Conservation (phyloP, 192 early-diverging fungal species). For the Funneliformis geosporum region DNA sequence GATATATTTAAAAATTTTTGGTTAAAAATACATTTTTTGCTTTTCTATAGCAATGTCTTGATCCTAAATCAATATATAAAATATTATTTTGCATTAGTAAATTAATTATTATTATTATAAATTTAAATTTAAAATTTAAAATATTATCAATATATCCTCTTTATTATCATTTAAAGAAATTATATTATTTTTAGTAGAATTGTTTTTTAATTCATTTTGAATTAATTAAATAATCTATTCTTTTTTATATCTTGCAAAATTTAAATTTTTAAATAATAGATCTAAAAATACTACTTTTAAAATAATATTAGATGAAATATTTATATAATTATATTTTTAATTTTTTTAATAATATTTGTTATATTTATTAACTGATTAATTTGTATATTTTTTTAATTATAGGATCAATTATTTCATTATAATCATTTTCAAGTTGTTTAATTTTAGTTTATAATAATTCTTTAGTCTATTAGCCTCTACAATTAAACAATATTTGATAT, state of each 20-base stretch:
- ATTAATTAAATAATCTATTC: neutral
- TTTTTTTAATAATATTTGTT: neutral
- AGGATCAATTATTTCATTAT: neutral
- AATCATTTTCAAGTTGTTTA: neutral
- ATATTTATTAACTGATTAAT: neutral
- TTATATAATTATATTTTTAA: neutral
- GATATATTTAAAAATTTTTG: neutral
- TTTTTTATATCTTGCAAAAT: too few relatives aligned
- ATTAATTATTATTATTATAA: too few relatives aligned
- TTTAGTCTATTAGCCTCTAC: too few relatives aligned
- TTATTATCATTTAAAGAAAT: too few relatives aligned
- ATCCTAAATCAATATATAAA: neutral
- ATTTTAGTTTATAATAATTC: neutral
- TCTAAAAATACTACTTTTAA: conserved; percentile 10
- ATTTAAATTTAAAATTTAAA: too few relatives aligned
- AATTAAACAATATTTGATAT: conserved; percentile 3
- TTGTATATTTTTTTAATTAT: neutral
- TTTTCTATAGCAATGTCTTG: neutral
- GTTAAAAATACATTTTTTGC: neutral
- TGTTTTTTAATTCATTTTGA: neutral
- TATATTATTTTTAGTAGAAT: too few relatives aligned
- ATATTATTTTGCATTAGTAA: too few relatives aligned
- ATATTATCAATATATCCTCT: too few relatives aligned
- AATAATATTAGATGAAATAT: neutral
- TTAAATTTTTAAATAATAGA: neutral